Percentiles rank a stretch among this genome's conserved stretches.
These are phyloP conservation scores for Ophiostoma montium DNA, from an alignment of 2,329 filamentous ascomycete species.

Conservation along the genomic window DNA sequence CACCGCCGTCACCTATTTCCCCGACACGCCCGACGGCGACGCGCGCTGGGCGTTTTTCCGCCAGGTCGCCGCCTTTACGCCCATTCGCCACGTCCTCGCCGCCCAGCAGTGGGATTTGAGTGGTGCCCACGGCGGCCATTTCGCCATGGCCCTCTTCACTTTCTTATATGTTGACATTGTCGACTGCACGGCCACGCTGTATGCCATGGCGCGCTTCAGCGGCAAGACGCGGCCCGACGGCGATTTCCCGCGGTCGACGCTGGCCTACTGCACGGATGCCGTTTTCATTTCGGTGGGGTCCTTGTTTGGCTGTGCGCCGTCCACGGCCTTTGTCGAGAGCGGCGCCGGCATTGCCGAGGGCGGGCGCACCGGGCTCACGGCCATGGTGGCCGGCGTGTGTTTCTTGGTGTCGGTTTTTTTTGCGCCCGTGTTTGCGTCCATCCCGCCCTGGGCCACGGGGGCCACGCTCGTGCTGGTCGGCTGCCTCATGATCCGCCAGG, in stretches of 20 bases:
- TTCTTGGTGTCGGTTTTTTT: conserved; percentile 64
- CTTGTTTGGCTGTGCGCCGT: conserved; percentile 54
- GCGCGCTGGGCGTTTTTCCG: conserved; percentile 58
- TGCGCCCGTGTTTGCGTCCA: conserved; percentile 61
- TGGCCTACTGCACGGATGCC: conserved; percentile 64
- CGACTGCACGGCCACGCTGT: conserved; percentile 62
- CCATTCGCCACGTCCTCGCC: conserved; percentile 47
- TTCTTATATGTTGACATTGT: conserved; percentile 72
- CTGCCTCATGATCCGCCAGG: conserved; percentile 64
- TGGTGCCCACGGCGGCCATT: conserved; percentile 41
- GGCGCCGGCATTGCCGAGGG: conserved; percentile 65
- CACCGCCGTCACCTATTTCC: conserved; percentile 61
- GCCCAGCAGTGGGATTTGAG: conserved; percentile 53
- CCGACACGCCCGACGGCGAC: conserved; percentile 48
- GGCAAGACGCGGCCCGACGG: conserved; percentile 41
- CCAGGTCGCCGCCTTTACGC: conserved; percentile 56
- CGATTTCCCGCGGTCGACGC: conserved; percentile 75
- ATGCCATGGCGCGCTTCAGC: conserved; percentile 69
- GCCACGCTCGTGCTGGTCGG: conserved; percentile 61
- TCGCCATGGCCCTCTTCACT: conserved; percentile 58
- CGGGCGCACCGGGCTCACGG: conserved; percentile 57
- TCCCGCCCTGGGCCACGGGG: conserved; percentile 66
- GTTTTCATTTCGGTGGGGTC: conserved; percentile 57
- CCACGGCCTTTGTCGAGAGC: conserved; percentile 63
- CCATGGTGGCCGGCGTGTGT: conserved; percentile 53